phyloP scores from a whole-genome alignment of 2,329 filamentous ascomycete species.

The Colletotrichum destructivum region DNA sequence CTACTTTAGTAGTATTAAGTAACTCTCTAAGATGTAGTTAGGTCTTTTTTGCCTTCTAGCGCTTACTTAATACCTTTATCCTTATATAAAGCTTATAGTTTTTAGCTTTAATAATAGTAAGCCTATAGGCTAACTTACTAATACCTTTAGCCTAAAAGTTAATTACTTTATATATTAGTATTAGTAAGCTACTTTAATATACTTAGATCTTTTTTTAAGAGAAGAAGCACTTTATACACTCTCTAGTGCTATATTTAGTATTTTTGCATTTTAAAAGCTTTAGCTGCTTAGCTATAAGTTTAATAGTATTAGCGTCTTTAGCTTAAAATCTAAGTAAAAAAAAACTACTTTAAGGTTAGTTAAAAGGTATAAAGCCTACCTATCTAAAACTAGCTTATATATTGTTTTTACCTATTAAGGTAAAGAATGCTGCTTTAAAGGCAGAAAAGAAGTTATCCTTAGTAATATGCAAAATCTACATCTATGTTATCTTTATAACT shows the following conservation, averaged over 20 bases:
- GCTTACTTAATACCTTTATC: no score
- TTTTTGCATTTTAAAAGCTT: background rate
- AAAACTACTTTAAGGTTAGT: background rate
- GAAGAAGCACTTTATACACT: background rate
- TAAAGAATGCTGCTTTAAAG: no score
- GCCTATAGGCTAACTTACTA: no score
- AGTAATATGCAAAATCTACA: no score
- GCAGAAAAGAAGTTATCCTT: no score
- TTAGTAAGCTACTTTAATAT: background rate
- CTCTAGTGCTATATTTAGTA: background rate
- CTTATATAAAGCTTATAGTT: background rate
- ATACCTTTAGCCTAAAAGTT: background rate
- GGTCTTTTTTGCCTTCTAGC: no score
- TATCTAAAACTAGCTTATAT: constrained; percentile 3
- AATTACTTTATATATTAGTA: constrained; percentile 6
- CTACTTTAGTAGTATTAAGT: no score
- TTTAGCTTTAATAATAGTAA: no score
- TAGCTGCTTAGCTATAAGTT: constrained; percentile 1
- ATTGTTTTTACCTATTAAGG: constrained; percentile 5
- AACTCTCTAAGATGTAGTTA: no score
- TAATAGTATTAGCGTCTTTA: background rate
- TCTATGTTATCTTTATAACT: no score
- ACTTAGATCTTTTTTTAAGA: constrained; percentile 1
- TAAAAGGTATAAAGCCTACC: background rate
- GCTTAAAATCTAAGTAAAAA: background rate